Evolutionary conservation across 2,329 filamentous ascomycete genomes (phyloP), one percentile per base, ranked within the genome.

Genomic region (Claviceps capensis): DNA sequence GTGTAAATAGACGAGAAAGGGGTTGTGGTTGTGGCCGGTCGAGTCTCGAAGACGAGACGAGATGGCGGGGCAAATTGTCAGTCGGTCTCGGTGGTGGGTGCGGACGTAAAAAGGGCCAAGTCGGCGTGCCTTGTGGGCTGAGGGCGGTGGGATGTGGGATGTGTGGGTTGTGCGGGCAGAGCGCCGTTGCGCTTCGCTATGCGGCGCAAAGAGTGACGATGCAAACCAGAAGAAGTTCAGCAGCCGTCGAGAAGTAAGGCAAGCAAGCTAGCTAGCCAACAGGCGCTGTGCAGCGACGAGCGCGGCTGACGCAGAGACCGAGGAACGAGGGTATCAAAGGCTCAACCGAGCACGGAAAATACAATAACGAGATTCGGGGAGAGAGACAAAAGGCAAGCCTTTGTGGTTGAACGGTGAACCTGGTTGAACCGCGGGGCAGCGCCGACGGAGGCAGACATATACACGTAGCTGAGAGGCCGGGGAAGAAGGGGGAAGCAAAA

Each of bases 21-120:
- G 38, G 30, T 40, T 48, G 52, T 43, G 34, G 47, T 46, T 46
- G 49, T 36, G 45, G 49, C 43, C 49, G 46, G 43, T 53, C 52
- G 47, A 46, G 40, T 37, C 19, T 37, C 43, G 38, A 26, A 41
- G 41, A 40, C 49, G 42, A 46, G 41, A 40, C 49, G 26, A 40
- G 49, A 51, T 53, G 52, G 52, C 52, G 52, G 49, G 52, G 52
- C 52, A 53, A 45, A 14, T 45, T n/a, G 42, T 45, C 17, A 49
- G 37, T 49, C 44, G 38, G 42, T 41, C 42, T 49, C 36, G 43
- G 22, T 23, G 47, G 42, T 41, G 30, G 42, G 30, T 45, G 47
- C 41, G 40, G 23, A 41, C 41, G 41, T 30, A 30, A 45, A 45
- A 37, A 34, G 30, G 30, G 48, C n/a, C 41, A 45, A 45, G 22